Evolutionary conservation across 176 grass and related monocot genomes (phyloP).

Genomic region (Tillandsia fasciculata): DNA sequence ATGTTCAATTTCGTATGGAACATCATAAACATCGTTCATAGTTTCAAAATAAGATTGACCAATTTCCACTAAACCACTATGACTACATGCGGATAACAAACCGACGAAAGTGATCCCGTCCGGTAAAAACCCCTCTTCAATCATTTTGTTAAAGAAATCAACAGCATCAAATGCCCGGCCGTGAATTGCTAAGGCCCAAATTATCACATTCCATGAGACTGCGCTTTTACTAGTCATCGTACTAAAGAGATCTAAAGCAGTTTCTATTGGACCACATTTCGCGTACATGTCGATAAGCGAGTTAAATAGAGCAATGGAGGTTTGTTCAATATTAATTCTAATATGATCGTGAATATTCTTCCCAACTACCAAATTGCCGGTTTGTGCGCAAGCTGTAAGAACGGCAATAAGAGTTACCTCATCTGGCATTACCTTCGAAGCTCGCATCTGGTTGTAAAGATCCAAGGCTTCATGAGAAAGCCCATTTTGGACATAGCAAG

Average conservation of each 20-base stretch:
- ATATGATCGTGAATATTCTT: conserved; percentile 5
- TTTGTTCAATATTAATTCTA: not conserved
- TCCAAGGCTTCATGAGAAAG: conserved; percentile 14
- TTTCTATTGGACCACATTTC: conserved; percentile 17
- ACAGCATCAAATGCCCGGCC: conserved; percentile 13
- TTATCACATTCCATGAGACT: conserved; percentile 11
- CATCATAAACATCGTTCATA: conserved; percentile 5
- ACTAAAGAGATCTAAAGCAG: conserved; percentile 7
- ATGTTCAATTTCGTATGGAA: conserved; percentile 9
- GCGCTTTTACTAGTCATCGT: not conserved
- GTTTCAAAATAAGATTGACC: conserved; percentile 7
- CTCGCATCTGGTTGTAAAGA: conserved; percentile 11
- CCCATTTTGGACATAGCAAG: conserved; percentile 11
- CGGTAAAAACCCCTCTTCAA: conserved; percentile 3
- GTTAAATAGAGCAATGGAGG: conserved; percentile 8
- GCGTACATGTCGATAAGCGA: conserved; percentile 19
- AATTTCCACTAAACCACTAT: conserved; percentile 15
- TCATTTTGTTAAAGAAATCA: conserved; percentile 16
- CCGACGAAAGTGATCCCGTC: conserved; percentile 18
- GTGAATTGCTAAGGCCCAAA: conserved; percentile 12
- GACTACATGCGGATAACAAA: conserved; percentile 19
- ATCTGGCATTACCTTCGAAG: not conserved
- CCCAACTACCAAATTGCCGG: not conserved
- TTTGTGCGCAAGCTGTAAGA: conserved; percentile 9
- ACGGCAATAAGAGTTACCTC: conserved; percentile 4